These are phyloP conservation scores for Colletotrichum gloeosporioides DNA, from an alignment of 2,329 filamentous ascomycete species.

Conservation along the genomic window DNA sequence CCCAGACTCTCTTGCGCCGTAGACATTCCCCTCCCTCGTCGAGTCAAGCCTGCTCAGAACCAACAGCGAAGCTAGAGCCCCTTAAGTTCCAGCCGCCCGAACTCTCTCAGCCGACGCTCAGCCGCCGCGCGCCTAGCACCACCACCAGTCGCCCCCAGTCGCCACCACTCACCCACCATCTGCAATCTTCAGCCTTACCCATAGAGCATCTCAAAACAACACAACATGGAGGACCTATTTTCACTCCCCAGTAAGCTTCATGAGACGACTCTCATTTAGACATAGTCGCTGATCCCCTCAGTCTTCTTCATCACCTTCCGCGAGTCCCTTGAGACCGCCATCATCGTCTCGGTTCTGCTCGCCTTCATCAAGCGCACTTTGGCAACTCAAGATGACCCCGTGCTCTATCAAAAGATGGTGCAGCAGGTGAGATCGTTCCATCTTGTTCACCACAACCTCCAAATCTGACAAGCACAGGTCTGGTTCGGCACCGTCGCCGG, in stretches of 20 bases:
- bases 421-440: constrained; percentile 46
- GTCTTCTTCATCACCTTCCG: constrained; percentile 77
- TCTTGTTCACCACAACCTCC: background rate
- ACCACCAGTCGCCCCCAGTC: background rate
- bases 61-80: background rate
- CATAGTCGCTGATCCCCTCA: background rate
- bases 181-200: background rate
- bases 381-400: constrained; percentile 55
- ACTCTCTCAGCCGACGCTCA: background rate
- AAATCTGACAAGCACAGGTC: constrained; percentile 44
- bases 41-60: background rate
- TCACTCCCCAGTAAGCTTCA: constrained; percentile 18
- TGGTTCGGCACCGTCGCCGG: constrained; percentile 53
- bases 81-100: background rate
- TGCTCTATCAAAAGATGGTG: constrained; percentile 59
- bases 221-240: constrained; percentile 22
- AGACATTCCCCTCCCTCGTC: background rate
- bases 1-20: background rate
- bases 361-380: constrained; percentile 71
- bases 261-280: background rate
- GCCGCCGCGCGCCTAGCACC: background rate
- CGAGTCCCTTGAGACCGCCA: constrained; percentile 68
- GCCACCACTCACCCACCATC: background rate
- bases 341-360: constrained; percentile 71
- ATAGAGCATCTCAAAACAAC: background rate